Percentiles rank a stretch among this genome's conserved stretches.
Evolutionary conservation across 2,329 filamentous ascomycete genomes (phyloP).

Genomic region (Sporothrix curviconia): DNA sequence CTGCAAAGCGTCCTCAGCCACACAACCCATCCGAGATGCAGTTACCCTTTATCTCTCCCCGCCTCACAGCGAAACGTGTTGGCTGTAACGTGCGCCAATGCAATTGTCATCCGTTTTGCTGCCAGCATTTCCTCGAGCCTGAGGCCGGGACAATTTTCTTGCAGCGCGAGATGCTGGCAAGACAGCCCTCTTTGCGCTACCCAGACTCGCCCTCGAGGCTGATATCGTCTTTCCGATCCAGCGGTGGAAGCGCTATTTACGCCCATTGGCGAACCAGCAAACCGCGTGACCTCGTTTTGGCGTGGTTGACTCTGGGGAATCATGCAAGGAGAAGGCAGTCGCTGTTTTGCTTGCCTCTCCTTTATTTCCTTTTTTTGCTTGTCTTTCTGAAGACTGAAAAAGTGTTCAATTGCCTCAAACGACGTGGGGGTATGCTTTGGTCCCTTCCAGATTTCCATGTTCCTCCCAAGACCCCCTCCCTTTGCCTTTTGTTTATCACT

Average conservation of each 20-base stretch:
- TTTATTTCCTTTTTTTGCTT: background rate
- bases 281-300: background rate
- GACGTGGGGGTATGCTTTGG: no score
- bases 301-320: background rate
- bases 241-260: background rate
- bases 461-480: no score
- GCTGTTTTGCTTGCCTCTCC: background rate
- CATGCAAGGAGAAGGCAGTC: background rate
- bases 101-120: no score
- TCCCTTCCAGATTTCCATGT: no score
- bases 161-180: no score
- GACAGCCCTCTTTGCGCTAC: background rate
- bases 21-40: no score
- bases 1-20: background rate
- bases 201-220: background rate
- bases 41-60: no score
- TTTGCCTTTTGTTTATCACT: constrained; percentile 9
- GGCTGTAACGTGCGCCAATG: background rate
- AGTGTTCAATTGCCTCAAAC: no score
- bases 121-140: background rate
- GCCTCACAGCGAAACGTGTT: background rate
- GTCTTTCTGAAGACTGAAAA: background rate
- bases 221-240: background rate
- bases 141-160: no score
- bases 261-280: background rate